Evolutionary conservation across 495 filamentous ascomycete species (phyloP).

Genomic region (Lichina pygmaea): DNA sequence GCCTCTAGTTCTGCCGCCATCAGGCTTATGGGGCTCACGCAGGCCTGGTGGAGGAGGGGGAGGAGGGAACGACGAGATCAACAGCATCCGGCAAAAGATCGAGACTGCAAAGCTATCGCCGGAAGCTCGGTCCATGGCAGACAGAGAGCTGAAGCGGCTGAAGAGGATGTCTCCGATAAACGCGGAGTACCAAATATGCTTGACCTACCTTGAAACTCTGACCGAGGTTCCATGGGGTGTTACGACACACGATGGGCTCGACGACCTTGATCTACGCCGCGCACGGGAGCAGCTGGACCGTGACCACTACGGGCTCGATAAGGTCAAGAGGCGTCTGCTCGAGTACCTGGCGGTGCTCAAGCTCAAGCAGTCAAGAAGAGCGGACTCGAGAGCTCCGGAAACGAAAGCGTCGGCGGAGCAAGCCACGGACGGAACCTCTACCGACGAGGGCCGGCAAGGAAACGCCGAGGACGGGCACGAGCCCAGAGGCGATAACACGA

Average conservation of each 20-base stretch:
- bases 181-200: conserved; percentile 77
- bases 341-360: conserved; percentile 92
- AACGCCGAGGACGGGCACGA: conserved; percentile 16
- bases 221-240: conserved; percentile 85
- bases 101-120: conserved; percentile 51
- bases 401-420: conserved; percentile 27
- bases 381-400: conserved; percentile 27
- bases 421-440: conserved; percentile 16
- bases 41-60: not conserved
- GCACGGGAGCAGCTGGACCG: conserved; percentile 82
- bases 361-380: conserved; percentile 37
- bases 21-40: not conserved
- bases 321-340: conserved; percentile 86
- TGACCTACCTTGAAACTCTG: conserved; percentile 88
- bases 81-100: conserved; percentile 70
- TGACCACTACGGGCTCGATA: conserved; percentile 90
- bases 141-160: conserved; percentile 66
- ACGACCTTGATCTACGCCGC: conserved; percentile 45
- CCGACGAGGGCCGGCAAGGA: conserved; percentile 23
- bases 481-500: not conserved
- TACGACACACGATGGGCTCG: conserved; percentile 65
- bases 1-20: not conserved
- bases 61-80: conserved; percentile 38
- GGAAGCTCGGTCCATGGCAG: conserved; percentile 62
- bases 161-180: conserved; percentile 89